Conservation (phyloP, 2,329 filamentous ascomycete genomes). For the Penicillium polonicum region DNA sequence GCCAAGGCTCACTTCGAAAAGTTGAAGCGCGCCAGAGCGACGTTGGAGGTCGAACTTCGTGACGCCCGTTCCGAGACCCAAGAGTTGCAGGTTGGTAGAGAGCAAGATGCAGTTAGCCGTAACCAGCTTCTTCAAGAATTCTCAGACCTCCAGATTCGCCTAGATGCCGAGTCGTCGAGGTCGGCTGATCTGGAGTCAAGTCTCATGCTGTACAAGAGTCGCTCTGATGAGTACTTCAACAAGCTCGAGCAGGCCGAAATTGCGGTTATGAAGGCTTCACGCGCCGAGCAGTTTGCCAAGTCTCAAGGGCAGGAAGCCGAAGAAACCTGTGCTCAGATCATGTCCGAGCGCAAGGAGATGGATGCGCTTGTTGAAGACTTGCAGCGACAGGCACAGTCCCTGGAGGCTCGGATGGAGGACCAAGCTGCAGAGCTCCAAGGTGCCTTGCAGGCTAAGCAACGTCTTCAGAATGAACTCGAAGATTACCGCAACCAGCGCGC, state of each 20-base stretch:
- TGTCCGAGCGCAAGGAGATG: slow-evolving; percentile 89
- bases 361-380: slow-evolving; percentile 84
- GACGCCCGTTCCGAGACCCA: slow-evolving; percentile 80
- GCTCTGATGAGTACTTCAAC: slow-evolving; percentile 93
- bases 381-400: slow-evolving; percentile 81
- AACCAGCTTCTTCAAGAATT: slow-evolving; percentile 89
- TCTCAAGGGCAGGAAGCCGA: slow-evolving; percentile 86
- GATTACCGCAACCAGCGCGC: slow-evolving; percentile 94
- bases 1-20: slow-evolving; percentile 85
- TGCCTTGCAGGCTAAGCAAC: slow-evolving; percentile 84
- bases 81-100: slow-evolving; percentile 73
- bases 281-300: slow-evolving; percentile 92
- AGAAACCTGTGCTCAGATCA: slow-evolving; percentile 82
- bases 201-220: slow-evolving; percentile 82
- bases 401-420: slow-evolving; percentile 90
- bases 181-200: slow-evolving; percentile 80
- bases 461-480: slow-evolving; percentile 93
- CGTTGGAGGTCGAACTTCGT: slow-evolving; percentile 80
- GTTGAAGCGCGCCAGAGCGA: slow-evolving; percentile 75
- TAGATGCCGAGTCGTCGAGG: slow-evolving; percentile 85
- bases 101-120: slow-evolving; percentile 84
- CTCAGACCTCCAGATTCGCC: slow-evolving; percentile 85
- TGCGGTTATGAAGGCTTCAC: slow-evolving; percentile 83
- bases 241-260: slow-evolving; percentile 98
- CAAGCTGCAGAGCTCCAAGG: slow-evolving; percentile 84